A percentile compares a stretch with the other conserved stretches of the same genome.
Conservation (phyloP, 2,329 filamentous ascomycete genomes). For the Monascus ruber region DNA sequence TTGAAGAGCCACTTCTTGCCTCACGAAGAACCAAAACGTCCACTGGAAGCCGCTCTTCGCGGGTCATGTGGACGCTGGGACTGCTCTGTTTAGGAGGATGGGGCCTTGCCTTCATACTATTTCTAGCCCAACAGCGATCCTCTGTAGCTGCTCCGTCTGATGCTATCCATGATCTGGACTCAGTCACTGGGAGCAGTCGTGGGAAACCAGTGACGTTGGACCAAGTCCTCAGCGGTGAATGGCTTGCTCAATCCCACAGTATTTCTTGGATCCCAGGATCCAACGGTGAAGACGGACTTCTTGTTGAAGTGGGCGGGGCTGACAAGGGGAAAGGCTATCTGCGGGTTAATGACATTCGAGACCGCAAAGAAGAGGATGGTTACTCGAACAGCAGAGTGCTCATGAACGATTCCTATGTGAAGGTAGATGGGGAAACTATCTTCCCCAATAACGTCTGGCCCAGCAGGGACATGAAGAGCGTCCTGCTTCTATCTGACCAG, state of each 20-base stretch:
- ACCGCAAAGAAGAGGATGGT: slow-evolving; percentile 35
- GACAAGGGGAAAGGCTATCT: slow-evolving; percentile 56
- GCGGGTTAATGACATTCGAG: slow-evolving; percentile 74
- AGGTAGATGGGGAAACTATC: slow-evolving; percentile 45
- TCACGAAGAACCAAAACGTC: slow-evolving; percentile 11
- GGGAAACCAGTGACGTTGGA: slow-evolving; percentile 33
- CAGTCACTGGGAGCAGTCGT: slow-evolving; percentile 19
- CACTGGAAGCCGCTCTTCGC: slow-evolving; percentile 20
- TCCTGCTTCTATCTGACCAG: slow-evolving; percentile 64
- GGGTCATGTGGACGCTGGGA: slow-evolving; percentile 29
- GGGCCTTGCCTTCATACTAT: slow-evolving; percentile 34
- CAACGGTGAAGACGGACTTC: slow-evolving; percentile 58
- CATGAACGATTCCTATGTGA: slow-evolving; percentile 59
- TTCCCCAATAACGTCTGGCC: slow-evolving; percentile 56
- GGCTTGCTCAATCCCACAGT: slow-evolving; percentile 26
- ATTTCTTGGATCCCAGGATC: slow-evolving; percentile 38
- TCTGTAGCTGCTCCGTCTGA: slow-evolving; percentile 15
- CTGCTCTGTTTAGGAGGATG: slow-evolving; percentile 34
- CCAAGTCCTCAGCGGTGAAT: slow-evolving; percentile 29
- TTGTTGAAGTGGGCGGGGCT: slow-evolving; percentile 57
- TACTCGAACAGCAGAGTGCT: slow-evolving; percentile 52
- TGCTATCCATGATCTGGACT: slow-evolving; percentile 18
- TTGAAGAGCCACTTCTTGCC: slow-evolving; percentile 15
- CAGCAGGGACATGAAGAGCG: slow-evolving; percentile 73
- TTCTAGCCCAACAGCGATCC: slow-evolving; percentile 26